These are phyloP conservation scores for Chlorella sp. DNA, from an alignment of 139 green algal species.

Conservation along the genomic window DNA sequence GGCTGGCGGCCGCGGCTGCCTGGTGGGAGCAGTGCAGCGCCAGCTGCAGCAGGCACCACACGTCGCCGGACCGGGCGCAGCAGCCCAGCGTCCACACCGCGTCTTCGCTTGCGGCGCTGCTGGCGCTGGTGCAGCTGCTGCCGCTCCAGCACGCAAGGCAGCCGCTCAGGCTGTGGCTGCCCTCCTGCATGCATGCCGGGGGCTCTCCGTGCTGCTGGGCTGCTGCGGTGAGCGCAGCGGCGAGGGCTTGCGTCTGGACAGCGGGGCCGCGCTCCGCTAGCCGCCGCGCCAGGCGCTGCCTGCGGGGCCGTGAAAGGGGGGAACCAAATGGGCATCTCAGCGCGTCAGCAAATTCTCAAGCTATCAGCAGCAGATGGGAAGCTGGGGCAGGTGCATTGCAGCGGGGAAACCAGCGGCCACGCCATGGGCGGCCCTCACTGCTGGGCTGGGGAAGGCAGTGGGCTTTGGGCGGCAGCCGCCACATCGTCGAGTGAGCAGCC, in stretches of 20 bases:
- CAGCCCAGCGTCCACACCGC: not conserved
- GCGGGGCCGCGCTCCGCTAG: not conserved
- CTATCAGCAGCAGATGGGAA: too few species aligned
- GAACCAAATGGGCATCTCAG: not conserved
- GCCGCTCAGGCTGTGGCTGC: not conserved
- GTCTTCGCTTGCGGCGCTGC: not conserved
- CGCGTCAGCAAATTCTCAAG: too few species aligned
- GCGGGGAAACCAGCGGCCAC: too few species aligned
- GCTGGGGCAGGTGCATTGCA: too few species aligned
- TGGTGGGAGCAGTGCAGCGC: not conserved
- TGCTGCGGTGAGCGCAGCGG: not conserved
- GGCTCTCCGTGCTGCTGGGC: not conserved
- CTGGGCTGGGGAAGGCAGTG: not conserved
- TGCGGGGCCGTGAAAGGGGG: not conserved
- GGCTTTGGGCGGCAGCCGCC: not conserved
- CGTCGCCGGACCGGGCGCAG: slow-evolving; percentile 2
- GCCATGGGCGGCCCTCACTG: not conserved
- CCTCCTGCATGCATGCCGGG: not conserved
- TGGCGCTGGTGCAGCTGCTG: not conserved
- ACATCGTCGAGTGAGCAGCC: not conserved
- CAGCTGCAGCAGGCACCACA: slow-evolving; percentile 21
- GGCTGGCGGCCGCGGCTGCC: not conserved
- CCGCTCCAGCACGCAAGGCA: not conserved
- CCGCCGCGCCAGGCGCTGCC: not conserved
- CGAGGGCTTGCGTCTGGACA: not conserved